Conservation (phyloP, 2,329 filamentous ascomycete species). For the Cytospora leucostoma region DNA sequence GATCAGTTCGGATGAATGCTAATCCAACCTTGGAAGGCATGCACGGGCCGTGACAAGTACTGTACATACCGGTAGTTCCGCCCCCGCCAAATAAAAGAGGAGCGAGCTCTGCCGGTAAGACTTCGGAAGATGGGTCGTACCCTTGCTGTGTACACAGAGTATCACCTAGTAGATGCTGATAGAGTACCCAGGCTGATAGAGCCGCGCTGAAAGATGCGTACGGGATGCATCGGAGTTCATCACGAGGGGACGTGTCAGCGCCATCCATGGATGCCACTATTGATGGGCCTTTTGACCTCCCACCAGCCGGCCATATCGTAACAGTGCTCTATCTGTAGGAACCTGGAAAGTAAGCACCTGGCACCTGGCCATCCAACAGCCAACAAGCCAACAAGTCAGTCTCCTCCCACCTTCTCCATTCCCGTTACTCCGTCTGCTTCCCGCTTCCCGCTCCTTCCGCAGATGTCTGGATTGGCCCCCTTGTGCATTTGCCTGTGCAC, state of each 20-base stretch:
- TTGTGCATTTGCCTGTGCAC: background rate
- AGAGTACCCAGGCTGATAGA: too few relatives aligned
- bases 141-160: too few relatives aligned
- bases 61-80: too few relatives aligned
- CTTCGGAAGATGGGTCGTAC: too few relatives aligned
- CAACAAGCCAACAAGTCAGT: background rate
- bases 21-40: too few relatives aligned
- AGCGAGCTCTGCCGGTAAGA: too few relatives aligned
- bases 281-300: too few relatives aligned
- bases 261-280: background rate
- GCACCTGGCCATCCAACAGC: background rate
- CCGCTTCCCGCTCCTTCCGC: constrained; percentile 4
- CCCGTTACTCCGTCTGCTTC: background rate
- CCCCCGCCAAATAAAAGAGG: too few relatives aligned
- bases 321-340: background rate
- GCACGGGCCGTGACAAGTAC: too few relatives aligned
- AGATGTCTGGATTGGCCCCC: background rate
- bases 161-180: too few relatives aligned
- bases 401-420: constrained; percentile 8
- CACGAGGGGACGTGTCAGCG: background rate
- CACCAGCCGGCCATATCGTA: background rate
- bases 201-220: too few relatives aligned
- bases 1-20: too few relatives aligned
- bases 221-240: background rate
- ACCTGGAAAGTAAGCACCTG: background rate